A percentile compares a stretch with the other conserved stretches of the same genome.
Evolutionary conservation across 306 rosid species (phyloP).

Genomic region (Dalbergia oliveri): DNA sequence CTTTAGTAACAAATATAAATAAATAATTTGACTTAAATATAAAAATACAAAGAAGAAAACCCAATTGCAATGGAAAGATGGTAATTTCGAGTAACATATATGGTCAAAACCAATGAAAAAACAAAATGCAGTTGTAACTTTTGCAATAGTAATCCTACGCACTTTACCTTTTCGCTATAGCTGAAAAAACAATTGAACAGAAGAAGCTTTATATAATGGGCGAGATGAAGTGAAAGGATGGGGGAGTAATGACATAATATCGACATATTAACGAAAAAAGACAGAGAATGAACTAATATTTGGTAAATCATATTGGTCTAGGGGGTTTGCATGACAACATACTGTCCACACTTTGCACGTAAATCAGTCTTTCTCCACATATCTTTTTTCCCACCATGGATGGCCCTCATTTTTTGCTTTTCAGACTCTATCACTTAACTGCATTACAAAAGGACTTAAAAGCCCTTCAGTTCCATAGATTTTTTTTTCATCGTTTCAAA

Average conservation of each 20-base stretch:
- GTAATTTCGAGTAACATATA: not conserved
- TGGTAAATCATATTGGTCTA: not conserved
- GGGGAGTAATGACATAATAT: constrained; percentile 54
- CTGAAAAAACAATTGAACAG: constrained; percentile 7
- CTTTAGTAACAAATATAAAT: too few species aligned
- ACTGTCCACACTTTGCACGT: constrained; percentile 46
- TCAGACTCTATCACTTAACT: not conserved
- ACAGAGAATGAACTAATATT: not conserved
- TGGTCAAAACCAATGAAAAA: too few species aligned
- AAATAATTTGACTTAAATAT: too few species aligned
- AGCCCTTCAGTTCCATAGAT: constrained; percentile 8
- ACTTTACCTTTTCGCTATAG: constrained; percentile 1
- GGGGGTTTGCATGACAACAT: constrained; percentile 68
- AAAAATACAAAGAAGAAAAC: not conserved
- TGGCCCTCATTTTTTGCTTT: constrained; percentile 32
- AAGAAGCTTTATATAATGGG: constrained; percentile 33
- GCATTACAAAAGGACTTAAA: constrained; percentile 6
- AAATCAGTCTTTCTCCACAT: not conserved
- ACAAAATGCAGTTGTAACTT: not conserved
- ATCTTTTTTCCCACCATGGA: constrained; percentile 36
- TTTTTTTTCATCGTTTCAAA: not conserved
- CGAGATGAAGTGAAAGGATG: constrained; percentile 9
- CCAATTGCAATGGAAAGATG: not conserved
- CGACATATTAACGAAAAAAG: constrained; percentile 53
- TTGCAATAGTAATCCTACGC: not conserved